Evolutionary conservation across 495 filamentous ascomycete species (phyloP), one percentile per base, ranked within the genome.

Genomic region (Daldinia decipiens): DNA sequence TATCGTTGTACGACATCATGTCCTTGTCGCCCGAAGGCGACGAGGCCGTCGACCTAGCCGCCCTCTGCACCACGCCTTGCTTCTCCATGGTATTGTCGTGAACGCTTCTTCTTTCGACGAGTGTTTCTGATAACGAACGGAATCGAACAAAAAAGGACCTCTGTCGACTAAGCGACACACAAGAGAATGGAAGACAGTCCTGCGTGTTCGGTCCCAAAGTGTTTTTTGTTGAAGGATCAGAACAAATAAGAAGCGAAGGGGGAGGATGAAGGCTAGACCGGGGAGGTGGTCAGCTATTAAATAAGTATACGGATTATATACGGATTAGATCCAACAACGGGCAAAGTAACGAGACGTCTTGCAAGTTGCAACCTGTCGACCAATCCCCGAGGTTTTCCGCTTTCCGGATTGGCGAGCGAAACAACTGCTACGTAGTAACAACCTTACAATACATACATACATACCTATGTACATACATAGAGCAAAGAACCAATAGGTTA

Each of bases 21-120:
- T 77, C 74, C 61, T 63, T 70, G 21, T 74, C 70, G 47, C 70
- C 59, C 7, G 58, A 36, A 7, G 72, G 65, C 29, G 74, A 65
- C 60, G 75, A 73, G 47, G 71, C 50, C 66, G 69, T 40, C 67
- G 72, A 71, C 62, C 75, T 73, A 57, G 66, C 31, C 67, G 72
- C 68, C 62, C 75, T 73, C 24, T 71, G 45, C 7, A 65, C 43
- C 47, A 72, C 15, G 34, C 65, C 57, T 12, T 50, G 8, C 17
- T 51, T 55, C 40, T 70, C 67, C 67, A 70, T 70, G 61, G 9
- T 31, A 24, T 62, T 29, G 38, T 54, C 4, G 12, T 9, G 26
- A 29, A n/a, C 27, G 21, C 21, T 24, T 24, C 21, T 24, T 53
- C 36, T 52, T 15, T 40, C 21, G 40, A 38, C 26, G 2, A 19